Base-by-base conservation (phyloP, 768 basidiomycete species). In the Phaffia tasmanica region DNA sequence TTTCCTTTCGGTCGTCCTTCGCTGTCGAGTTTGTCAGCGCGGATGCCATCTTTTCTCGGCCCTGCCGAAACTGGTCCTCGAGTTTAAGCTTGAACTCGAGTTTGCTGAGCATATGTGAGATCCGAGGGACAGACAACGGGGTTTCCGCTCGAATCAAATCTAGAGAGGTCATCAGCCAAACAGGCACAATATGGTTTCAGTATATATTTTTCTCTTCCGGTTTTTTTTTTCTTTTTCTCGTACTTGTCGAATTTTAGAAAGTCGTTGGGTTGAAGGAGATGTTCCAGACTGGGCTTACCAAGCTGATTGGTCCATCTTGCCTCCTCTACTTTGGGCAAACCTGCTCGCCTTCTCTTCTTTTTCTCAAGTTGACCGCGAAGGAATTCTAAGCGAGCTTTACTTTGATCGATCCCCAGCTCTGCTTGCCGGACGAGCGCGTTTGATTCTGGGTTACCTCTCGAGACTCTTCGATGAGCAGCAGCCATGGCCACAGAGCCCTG, bases 61-160 rank as follows among this genome's bases (percentile, higher is more conserved):
- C 95, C 75, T 86, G 83, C 81, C 93, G 94, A 81, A 97, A 97
- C 78, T 98, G 92, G 79, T 87, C 84, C 78, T 99, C 95, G 70
- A 99, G 90, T 77, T 94, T 89, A 64, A 97, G 85, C 79, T 99
- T 99, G 83, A 97, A 99, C 78, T 98, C 93, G 69, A 99, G 85
- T 77, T 97, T 93, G 77, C 97, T 93, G 59, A 98, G 84, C 93
- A 98, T 97, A 72, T 84, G 84, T 51, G 91, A 89, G 75, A 99
- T 98, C 80, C 94, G 98, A 71, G 89, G 86, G 1, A 93, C 87
- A 23, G 91, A 92, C 74, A 94, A 84, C 19, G 94, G 93, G 55
- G 93, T 93, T 79, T 99, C 95, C 70, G 92, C 92, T 78, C 93
- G 93, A 77, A 95, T 90, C 70, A 99, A 80, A 80, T 99, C 95